phyloP scores from a whole-genome alignment of 371 early-diverging fungal genomes.

The Mortierella sp. region DNA sequence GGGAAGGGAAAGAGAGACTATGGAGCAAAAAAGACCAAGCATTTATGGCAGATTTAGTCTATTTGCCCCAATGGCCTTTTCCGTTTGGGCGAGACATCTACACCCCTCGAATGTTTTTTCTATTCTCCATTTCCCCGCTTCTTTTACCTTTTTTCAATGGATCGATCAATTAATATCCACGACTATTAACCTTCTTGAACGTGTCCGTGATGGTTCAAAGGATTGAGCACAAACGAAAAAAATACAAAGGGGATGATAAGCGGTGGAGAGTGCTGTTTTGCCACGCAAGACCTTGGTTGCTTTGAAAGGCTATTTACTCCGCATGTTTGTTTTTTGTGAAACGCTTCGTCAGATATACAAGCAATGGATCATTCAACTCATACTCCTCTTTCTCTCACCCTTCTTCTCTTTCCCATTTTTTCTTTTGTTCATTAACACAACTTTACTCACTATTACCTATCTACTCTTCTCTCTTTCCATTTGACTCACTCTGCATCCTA shows the following conservation, averaged over 20 bases:
- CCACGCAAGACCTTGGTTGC: neutral
- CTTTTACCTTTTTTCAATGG: too few species aligned
- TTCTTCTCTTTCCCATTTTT: neutral
- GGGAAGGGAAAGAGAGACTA: too few species aligned
- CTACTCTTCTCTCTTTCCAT: neutral
- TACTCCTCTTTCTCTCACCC: neutral
- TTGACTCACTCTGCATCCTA: neutral
- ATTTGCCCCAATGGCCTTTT: too few species aligned
- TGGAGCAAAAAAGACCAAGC: too few species aligned
- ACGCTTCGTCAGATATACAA: neutral
- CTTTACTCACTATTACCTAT: neutral
- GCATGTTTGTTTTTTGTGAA: neutral
- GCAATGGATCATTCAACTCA: neutral
- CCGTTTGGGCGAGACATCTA: too few species aligned
- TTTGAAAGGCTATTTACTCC: neutral
- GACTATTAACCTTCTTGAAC: too few species aligned
- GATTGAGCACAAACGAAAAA: neutral
- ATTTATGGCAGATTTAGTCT: too few species aligned
- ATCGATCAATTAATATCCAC: too few species aligned
- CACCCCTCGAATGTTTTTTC: too few species aligned
- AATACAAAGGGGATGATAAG: neutral
- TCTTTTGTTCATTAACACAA: neutral
- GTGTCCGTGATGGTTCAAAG: too few species aligned
- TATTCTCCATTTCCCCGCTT: too few species aligned
- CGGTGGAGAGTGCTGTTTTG: neutral